These are phyloP conservation scores for Colletotrichum zoysiae DNA, from an alignment of 2,329 filamentous ascomycete genomes.

Conservation along the genomic window DNA sequence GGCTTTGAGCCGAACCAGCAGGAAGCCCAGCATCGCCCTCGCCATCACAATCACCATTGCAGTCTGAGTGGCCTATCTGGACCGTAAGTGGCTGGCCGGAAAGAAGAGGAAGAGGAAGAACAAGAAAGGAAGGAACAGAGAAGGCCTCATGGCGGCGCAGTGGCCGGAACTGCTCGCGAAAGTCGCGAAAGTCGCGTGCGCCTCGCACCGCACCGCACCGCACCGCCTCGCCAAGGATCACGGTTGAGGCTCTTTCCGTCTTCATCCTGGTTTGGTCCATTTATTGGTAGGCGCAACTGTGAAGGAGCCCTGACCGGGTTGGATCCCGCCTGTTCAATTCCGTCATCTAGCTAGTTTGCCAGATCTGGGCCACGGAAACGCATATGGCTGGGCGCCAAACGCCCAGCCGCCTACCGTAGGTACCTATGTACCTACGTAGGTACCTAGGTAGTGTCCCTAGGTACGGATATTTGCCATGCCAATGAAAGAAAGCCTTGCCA, in stretches of 20 bases:
- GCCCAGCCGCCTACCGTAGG: conserved; percentile 16
- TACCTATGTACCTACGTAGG: not conserved
- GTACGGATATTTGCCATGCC: not conserved
- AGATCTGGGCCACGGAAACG: conserved; percentile 34
- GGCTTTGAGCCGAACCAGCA: not conserved
- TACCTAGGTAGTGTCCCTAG: too few relatives aligned
- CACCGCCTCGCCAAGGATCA: conserved; percentile 3
- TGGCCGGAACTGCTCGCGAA: not conserved
- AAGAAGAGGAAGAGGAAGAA: not conserved
- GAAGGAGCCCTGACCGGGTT: conserved; percentile 14
- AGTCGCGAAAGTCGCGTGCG: not conserved
- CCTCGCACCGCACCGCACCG: conserved; percentile 14
- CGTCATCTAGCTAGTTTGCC: conserved; percentile 3
- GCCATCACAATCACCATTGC: not conserved
- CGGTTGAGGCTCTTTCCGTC: conserved; percentile 34
- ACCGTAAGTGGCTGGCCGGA: not conserved
- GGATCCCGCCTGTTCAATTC: conserved; percentile 16
- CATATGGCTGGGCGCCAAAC: conserved; percentile 27
- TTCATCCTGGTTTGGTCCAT: conserved; percentile 10
- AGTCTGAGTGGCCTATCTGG: not conserved
- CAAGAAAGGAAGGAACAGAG: not conserved
- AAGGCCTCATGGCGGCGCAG: not conserved
- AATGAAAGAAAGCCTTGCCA: not conserved
- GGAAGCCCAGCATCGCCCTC: not conserved
- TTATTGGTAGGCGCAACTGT: not conserved